Base-by-base conservation (phyloP, 306 rosid species). In the Medicago arabica region DNA sequence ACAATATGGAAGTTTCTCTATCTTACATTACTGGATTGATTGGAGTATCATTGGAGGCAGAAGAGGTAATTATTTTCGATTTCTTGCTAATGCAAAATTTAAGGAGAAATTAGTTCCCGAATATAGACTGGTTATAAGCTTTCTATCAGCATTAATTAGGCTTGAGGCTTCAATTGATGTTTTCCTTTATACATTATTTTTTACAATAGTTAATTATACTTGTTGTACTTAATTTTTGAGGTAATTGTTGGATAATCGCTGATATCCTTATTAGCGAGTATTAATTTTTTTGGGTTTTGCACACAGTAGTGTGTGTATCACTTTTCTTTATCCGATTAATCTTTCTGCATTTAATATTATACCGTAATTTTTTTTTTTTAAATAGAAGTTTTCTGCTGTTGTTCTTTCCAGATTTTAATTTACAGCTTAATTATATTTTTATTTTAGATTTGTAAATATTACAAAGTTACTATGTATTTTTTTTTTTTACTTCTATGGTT, bases 1-100 rank as follows among this genome's bases (percentile, higher is more conserved):
- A 95, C 91, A 78, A 86, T 77, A 89, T 95, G 93, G 95, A 92
- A 75, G 97, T 92, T 81, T 83, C 97, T 60, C 79, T 95, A 19
- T 78, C 96, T n/a, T 95, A 90, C 78, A 80, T 95, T 72, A 87
- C 49, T 55, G 79, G 88, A 70, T 75, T 78, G 63, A 86, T 89
- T 83, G 98, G 98, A 81, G 88, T 90, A 34, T 82, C 95, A 9
- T 81, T 95, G 86, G 88, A 89, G 75, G 88, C 90, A 13, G 88
- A 89, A 75, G 82, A 90, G 98, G 97, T 92, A 87, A 38, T 82
- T 71, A 25, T 76, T 54, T 76, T 69, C 41, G 15, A 2, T 41
- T 18, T 14, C 54, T 59, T 47, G 21, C 59, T 38, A 44, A 47
- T 66, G 53, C 54, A 25, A 58, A 40, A 19, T 65, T 21, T 54